A percentile compares a stretch with the other conserved stretches of the same genome.
These are phyloP conservation scores for Penicillium silybi DNA, from an alignment of 495 filamentous ascomycete species.

Conservation along the genomic window DNA sequence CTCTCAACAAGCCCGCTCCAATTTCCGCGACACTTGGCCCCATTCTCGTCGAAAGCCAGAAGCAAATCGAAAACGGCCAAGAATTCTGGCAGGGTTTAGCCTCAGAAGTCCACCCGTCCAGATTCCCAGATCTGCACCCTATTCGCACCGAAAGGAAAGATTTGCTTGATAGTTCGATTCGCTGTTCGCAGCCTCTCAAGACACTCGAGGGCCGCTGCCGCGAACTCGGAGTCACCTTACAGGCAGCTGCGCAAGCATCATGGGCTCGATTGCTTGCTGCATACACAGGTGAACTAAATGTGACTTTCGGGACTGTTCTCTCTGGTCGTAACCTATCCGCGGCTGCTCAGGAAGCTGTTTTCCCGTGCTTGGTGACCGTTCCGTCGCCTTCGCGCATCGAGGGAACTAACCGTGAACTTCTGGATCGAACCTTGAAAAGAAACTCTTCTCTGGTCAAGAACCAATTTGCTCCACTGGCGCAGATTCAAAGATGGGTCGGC, in stretches of 20 bases:
- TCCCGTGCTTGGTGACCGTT: constrained; percentile 72
- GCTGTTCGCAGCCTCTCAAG: constrained; percentile 30
- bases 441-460: constrained; percentile 60
- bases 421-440: constrained; percentile 54
- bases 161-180: constrained; percentile 36
- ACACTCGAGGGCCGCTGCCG: constrained; percentile 52
- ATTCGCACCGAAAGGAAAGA: constrained; percentile 37
- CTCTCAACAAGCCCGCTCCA: constrained; percentile 11
- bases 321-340: constrained; percentile 60
- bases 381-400: constrained; percentile 55
- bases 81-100: constrained; percentile 60
- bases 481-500: constrained; percentile 64
- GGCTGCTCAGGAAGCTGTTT: constrained; percentile 49
- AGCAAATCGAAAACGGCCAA: constrained; percentile 30
- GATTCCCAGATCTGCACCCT: constrained; percentile 68
- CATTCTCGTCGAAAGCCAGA: constrained; percentile 46
- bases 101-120: constrained; percentile 49
- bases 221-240: constrained; percentile 57
- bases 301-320: constrained; percentile 70
- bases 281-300: constrained; percentile 64
- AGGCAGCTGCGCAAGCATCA: constrained; percentile 67
- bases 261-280: constrained; percentile 68
- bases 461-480: constrained; percentile 63
- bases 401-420: constrained; percentile 49
- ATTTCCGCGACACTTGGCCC: constrained; percentile 44